Base-by-base conservation (phyloP, 805 yeast genomes). In the Starmerella scarabaei region DNA sequence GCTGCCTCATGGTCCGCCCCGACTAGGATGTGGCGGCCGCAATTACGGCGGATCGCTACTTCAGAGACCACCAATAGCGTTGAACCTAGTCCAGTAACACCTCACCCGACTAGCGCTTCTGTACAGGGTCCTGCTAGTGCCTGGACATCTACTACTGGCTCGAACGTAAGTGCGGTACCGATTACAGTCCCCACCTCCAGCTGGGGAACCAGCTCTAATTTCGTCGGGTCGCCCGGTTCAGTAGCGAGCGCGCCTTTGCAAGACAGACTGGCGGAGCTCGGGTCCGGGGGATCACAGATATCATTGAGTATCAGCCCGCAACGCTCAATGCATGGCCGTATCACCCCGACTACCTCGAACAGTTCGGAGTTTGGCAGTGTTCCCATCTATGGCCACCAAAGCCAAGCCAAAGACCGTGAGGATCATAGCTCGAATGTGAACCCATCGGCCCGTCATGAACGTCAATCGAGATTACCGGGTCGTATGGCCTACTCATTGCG, bases 1-100 rank as follows among this genome's bases (percentile, higher is more conserved):
- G 45, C 48, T 11, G 49, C 51, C 3, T 43, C 47, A 20, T 48
- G 51, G 51, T 37, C 50, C 12, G 41, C 45, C 2, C 44, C 47
- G n/a, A 24, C 28, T 11, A 21, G 21, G 21, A 16, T 12, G 27
- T 9, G 14, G 21, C 41, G 38, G 5, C 41, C 43, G 18, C 42
- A 27, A 15, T 41, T 37, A 15, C 26, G 31, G 15, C 34, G 40
- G 9, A 21, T 40, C 8, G 15, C 35, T 3, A 33, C 47, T 12
- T 11, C 35, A 8, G 33, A 30, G 26, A n/a, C 24, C 11, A 14
- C 27, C n/a, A 9, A 17, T 6, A 17, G 21, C 18, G 30, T 15
- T 12, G 16, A 14, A 12, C 16, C n/a, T 15, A 28, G 16, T 14
- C 30, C 30, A 28, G 30, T n/a, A n/a, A n/a, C n/a, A n/a, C n/a